Evolutionary conservation across 176 grass and related monocot genomes (phyloP), one percentile per base, ranked within the genome.

Genomic region (Musa troglodytarum): DNA sequence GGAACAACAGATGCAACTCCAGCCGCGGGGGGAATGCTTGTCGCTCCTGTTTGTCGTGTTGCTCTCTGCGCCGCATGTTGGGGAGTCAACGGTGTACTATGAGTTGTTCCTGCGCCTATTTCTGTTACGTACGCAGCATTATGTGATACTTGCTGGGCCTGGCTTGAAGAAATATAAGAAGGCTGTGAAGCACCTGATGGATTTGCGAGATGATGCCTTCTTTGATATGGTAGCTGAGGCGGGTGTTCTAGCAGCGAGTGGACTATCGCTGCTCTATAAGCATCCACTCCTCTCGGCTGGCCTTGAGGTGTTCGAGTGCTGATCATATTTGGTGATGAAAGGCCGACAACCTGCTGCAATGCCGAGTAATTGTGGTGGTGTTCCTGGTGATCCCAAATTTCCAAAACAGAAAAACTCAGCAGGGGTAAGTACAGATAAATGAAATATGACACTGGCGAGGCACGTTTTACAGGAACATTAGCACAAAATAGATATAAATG

Each of bases 261-360:
- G 17, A 68, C 14, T 4, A 74, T 1, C 22, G 22, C 22, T 68
- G 73, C 57, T 78, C 76, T 88, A 63, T 85, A 78, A 70, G 43
- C 28, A 77, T 77, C 82, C 19, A 19, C 57, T 74, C 73, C 84
- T 89, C 77, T 84, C 77, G 67, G 54, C 49, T 89, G 87, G 50
- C 61, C 82, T 28, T 57, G 21, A 11, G 76, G 56, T 20, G 67
- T 43, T 54, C 50, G 78, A 68, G 57, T 57, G 69, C 76, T 69
- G 63, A 52, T 81, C 12, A 59, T 25, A 25, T 71, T 72, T 59
- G 59, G 50, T 14, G 73, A 61, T 65, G 82, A 50, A 75, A 83
- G 74, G 53, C 82, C 80, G 54, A 24, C 51, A 53, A 70, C 52
- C 26, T 70, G 81, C 22, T 15, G 72, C 14, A 83, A 10, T 65